Conservation (phyloP, 108 stramenopile genomes). For the Conticribra guillardii region DNA sequence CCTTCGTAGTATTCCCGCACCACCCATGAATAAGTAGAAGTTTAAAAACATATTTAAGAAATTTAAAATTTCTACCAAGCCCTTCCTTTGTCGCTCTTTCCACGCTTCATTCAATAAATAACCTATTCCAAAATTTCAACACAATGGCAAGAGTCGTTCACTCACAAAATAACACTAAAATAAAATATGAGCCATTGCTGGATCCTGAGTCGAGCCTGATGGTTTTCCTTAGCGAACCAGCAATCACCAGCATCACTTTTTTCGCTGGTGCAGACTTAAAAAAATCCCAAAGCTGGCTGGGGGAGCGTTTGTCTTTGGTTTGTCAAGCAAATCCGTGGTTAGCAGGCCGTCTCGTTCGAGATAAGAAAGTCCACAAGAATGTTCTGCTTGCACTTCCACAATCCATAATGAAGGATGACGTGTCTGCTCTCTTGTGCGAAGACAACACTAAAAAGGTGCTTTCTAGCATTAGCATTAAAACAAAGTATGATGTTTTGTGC, state of each 20-base stretch:
- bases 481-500: conserved; percentile 10
- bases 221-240: conserved; percentile 19
- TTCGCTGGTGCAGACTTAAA: conserved; percentile 16
- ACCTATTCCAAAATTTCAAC: too few relatives aligned
- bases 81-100: too few relatives aligned
- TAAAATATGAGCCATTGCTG: conserved; percentile 22
- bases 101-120: too few relatives aligned
- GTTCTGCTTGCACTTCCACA: conserved; percentile 5
- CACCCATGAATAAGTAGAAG: too few relatives aligned
- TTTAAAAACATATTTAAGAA: too few relatives aligned
- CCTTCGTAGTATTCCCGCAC: too few relatives aligned
- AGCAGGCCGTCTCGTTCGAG: conserved; percentile 13
- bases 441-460: not conserved
- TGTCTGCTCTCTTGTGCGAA: conserved; percentile 17
- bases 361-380: conserved; percentile 22
- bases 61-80: too few relatives aligned
- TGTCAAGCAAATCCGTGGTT: conserved; percentile 34
- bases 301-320: conserved; percentile 7
- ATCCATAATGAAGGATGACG: conserved; percentile 8
- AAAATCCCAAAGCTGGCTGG: conserved; percentile 7
- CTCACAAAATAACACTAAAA: too few relatives aligned
- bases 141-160: too few relatives aligned
- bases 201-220: conserved; percentile 24
- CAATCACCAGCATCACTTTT: conserved; percentile 16
- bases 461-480: conserved; percentile 3